Evolutionary conservation across 2,329 filamentous ascomycete genomes (phyloP), one percentile per base, ranked within the genome.

Genomic region (Penicillium sp.): DNA sequence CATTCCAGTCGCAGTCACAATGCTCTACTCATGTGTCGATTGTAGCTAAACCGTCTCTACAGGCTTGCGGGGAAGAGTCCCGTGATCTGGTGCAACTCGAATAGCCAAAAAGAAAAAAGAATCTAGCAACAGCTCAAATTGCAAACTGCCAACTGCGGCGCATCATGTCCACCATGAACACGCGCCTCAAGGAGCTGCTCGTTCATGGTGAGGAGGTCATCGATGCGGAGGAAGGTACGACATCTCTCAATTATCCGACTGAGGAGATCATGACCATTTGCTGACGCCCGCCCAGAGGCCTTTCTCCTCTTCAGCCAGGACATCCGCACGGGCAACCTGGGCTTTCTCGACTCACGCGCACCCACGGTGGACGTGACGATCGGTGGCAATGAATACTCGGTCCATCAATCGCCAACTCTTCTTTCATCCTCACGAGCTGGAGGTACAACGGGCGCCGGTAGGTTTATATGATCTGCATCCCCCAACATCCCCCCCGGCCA

Each of bases 281-380:
- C 15, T 48, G 32, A 52, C 33, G 27, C 34, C 44, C 18, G 41
- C 48, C 30, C 68, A 96, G 93, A 97, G 76, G 90, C 90, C 4
- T 97, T 96, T 67, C 75, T 92, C 30, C 80, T 97, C 49, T 97
- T 96, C 77, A 87, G 90, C 36, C 85, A 88, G 67, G 75, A 84
- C 15, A 83, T 90, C 21, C 85, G 88, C 0, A 88, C 88, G 10
- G 84, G 85, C 48, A 86, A 91, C 62, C 85, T 97, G 8, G 94
- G 93, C 66, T 94, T 97, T 72, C 76, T 97, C 57, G 87, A 96
- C 69, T 78, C 88, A 13, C 84, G 82, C 58, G 85, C 89, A 8
- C 69, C 80, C 1, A 73, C 76, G 2, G 70, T 97, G 29, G 83
- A 90, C 10, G 68, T 96, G 52, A 80, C 80, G 27, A 81, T 97